Conservation (phyloP, 352 stramenopile genomes). For the Pythium phragmitis region DNA sequence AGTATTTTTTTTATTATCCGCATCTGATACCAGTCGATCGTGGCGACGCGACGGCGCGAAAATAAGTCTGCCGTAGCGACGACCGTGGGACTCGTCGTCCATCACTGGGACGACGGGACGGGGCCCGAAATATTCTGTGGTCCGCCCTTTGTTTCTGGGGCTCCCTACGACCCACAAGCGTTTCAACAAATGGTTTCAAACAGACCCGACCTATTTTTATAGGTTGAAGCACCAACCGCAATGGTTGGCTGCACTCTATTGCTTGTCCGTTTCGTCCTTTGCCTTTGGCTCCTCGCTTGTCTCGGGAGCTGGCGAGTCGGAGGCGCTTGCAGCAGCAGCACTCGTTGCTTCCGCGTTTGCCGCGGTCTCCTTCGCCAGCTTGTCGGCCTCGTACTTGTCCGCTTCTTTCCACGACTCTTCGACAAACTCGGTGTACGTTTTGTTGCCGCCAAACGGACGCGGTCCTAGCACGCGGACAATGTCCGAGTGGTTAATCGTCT, state of each 20-base stretch:
- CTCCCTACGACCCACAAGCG: not conserved
- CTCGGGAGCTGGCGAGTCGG: constrained; percentile 2
- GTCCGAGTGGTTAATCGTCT: constrained; percentile 99
- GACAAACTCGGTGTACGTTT: constrained; percentile 96
- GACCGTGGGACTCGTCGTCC: too few relatives aligned
- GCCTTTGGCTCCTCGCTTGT: constrained; percentile 13
- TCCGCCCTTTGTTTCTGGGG: not conserved
- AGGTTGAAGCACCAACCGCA: constrained; percentile 8
- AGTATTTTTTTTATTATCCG: too few relatives aligned
- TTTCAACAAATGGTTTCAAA: not conserved
- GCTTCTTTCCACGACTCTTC: constrained; percentile 87
- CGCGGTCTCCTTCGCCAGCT: constrained; percentile 38
- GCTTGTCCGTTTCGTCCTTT: constrained; percentile 20
- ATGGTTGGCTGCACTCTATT: constrained; percentile 22
- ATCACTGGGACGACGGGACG: too few relatives aligned
- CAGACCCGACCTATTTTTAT: constrained; percentile 1
- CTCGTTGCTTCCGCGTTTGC: constrained; percentile 27
- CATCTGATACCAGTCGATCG: too few relatives aligned
- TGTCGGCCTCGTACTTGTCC: constrained; percentile 78
- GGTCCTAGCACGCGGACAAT: constrained; percentile 94
- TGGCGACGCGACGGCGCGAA: too few relatives aligned
- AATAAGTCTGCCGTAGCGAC: too few relatives aligned
- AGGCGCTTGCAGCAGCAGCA: constrained; percentile 1
- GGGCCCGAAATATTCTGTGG: too few relatives aligned
- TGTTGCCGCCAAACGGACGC: constrained; percentile 93